phyloP scores from a whole-genome alignment of 805 yeast species.

The Starmerella powellii region DNA sequence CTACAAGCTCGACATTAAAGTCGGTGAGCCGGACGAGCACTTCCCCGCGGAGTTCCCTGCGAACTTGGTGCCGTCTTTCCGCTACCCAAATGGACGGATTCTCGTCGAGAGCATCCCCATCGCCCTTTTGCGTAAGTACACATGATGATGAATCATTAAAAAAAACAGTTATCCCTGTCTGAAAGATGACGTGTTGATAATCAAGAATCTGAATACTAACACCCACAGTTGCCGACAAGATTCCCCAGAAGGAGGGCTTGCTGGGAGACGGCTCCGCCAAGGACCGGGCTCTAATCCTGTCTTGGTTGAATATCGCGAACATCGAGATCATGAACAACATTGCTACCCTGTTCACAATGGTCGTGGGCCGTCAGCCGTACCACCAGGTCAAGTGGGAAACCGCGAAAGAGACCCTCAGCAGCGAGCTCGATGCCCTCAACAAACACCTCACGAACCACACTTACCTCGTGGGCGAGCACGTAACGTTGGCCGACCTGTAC shows the following conservation, averaged over 20 bases:
- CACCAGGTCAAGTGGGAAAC: conserved; percentile 58
- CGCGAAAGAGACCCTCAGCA: conserved; percentile 32
- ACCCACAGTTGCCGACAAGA: conserved; percentile 14
- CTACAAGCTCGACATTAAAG: conserved; percentile 45
- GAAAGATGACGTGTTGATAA: conserved; percentile 27
- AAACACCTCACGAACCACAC: conserved; percentile 47
- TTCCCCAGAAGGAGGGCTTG: conserved; percentile 33
- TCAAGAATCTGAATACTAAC: conserved; percentile 23
- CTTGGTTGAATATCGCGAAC: conserved; percentile 70
- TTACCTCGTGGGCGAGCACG: conserved; percentile 57
- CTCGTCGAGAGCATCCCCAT: conserved; percentile 56
- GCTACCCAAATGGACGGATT: conserved; percentile 45
- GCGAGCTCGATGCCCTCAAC: conserved; percentile 23
- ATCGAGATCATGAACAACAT: conserved; percentile 45
- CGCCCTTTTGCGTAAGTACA: conserved; percentile 38
- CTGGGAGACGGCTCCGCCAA: conserved; percentile 42
- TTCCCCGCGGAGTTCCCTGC: conserved; percentile 36
- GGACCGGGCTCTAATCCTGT: conserved; percentile 45
- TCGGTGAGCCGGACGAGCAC: conserved; percentile 35
- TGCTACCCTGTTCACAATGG: conserved; percentile 44
- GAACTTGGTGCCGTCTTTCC: conserved; percentile 15
- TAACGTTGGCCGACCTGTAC: conserved; percentile 54
- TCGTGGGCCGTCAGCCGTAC: conserved; percentile 57
- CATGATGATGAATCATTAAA: conserved; percentile 27
- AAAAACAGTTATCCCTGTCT: conserved; percentile 36